Evolutionary conservation across 2,329 filamentous ascomycete species (phyloP).

Genomic region (Microdochium nivale): DNA sequence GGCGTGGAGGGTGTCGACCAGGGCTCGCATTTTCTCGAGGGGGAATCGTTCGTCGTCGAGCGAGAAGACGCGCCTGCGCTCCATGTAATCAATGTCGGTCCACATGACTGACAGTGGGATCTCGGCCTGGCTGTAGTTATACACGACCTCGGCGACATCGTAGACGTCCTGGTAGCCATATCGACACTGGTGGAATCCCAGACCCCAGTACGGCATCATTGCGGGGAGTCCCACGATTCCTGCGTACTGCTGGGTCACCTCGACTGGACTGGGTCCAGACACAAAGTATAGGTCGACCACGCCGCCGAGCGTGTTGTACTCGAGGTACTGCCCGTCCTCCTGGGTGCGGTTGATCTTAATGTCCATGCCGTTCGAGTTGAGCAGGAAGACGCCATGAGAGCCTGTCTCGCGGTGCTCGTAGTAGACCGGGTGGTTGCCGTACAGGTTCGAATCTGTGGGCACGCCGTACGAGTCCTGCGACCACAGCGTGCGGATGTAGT

Average conservation of each 20-base stretch:
- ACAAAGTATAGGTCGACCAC: constrained; percentile 66
- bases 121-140: constrained; percentile 54
- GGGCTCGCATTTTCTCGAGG: constrained; percentile 50
- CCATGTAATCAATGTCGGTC: constrained; percentile 56
- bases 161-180: constrained; percentile 59
- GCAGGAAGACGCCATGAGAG: constrained; percentile 58
- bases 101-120: constrained; percentile 36
- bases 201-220: constrained; percentile 57
- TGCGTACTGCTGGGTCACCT: constrained; percentile 51
- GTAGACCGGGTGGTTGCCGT: constrained; percentile 69
- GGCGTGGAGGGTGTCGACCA: constrained; percentile 58
- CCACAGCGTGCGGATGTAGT: constrained; percentile 65
- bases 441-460: constrained; percentile 57
- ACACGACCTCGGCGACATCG: constrained; percentile 57
- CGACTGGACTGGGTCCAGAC: constrained; percentile 47
- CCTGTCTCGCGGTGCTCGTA: constrained; percentile 56
- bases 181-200: constrained; percentile 54
- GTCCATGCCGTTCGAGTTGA: constrained; percentile 72
- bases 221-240: constrained; percentile 46
- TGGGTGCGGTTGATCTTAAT: constrained; percentile 60
- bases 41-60: constrained; percentile 57
- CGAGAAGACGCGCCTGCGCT: constrained; percentile 50
- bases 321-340: constrained; percentile 56
- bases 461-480: constrained; percentile 57
- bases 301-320: constrained; percentile 73